Percentiles rank a stretch among this genome's conserved stretches.
These are phyloP conservation scores for Anthostomella pinea DNA, from an alignment of 2,329 filamentous ascomycete species.

Conservation along the genomic window DNA sequence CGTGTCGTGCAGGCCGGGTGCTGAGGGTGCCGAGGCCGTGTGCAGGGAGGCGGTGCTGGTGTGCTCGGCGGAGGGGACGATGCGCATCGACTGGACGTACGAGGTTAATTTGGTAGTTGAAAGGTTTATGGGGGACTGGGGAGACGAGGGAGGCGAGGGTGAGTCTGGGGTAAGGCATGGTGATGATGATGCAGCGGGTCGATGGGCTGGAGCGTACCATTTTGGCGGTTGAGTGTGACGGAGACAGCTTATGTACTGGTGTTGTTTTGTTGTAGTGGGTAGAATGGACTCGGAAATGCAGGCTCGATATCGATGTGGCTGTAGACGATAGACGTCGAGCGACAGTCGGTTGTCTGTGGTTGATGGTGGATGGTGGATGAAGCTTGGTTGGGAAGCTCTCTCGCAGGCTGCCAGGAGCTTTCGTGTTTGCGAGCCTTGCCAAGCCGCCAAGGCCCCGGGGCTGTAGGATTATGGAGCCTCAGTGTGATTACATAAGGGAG, in stretches of 20 bases:
- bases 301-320: not conserved
- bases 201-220: too few species aligned
- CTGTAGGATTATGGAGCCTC: constrained; percentile 17
- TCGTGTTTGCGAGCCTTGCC: constrained; percentile 29
- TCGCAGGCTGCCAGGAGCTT: constrained; percentile 30
- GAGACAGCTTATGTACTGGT: too few species aligned
- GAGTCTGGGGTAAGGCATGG: constrained; percentile 12
- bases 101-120: constrained; percentile 14
- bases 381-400: constrained; percentile 11
- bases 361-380: constrained; percentile 4
- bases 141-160: constrained; percentile 8
- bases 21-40: constrained; percentile 76
- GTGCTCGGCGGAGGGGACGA: constrained; percentile 71
- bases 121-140: constrained; percentile 4
- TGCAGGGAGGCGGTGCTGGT: constrained; percentile 59
- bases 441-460: constrained; percentile 13
- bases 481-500: constrained; percentile 2
- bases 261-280: too few species aligned
- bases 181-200: too few species aligned
- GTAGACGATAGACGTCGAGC: not conserved
- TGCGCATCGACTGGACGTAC: constrained; percentile 83
- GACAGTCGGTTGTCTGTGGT: constrained; percentile 1
- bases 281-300: not conserved
- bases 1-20: constrained; percentile 89
- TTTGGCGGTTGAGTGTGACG: too few species aligned